These are phyloP conservation scores for Septoria petroselini DNA, from an alignment of 2,329 filamentous ascomycete species.

Conservation along the genomic window DNA sequence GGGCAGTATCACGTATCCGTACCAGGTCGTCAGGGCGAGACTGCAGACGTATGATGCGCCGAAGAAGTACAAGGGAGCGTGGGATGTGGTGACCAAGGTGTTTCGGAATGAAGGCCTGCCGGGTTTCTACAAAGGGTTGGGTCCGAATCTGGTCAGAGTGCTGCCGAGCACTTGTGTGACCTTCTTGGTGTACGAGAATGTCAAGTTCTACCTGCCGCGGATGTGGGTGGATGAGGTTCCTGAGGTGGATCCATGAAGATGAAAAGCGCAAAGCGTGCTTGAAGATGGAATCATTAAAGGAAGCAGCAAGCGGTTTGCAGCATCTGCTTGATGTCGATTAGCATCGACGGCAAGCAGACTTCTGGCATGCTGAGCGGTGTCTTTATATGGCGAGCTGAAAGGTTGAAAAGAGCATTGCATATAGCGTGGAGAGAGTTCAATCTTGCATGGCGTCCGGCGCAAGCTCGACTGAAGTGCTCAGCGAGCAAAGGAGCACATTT, in stretches of 20 bases:
- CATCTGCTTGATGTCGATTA: too few relatives aligned
- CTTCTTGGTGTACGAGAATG: slow-evolving; percentile 95
- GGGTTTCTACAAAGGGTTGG: slow-evolving; percentile 89
- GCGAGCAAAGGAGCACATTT: too few relatives aligned
- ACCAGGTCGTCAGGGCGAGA: slow-evolving; percentile 84
- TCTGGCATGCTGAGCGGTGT: too few relatives aligned
- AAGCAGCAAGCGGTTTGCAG: too few relatives aligned
- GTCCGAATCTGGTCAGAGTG: slow-evolving; percentile 85
- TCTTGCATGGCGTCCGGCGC: too few relatives aligned
- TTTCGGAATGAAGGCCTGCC: slow-evolving; percentile 74
- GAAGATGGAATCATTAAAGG: too few relatives aligned
- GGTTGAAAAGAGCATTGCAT: too few relatives aligned
- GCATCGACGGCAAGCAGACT: too few relatives aligned
- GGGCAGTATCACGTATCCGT: slow-evolving; percentile 87
- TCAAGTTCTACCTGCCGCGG: slow-evolving; percentile 64
- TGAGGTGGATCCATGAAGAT: slow-evolving; percentile 8
- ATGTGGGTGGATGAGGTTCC: slow-evolving; percentile 27
- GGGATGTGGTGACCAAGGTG: slow-evolving; percentile 69
- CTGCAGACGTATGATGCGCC: slow-evolving; percentile 87
- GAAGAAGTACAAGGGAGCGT: slow-evolving; percentile 66
- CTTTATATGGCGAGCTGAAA: too few relatives aligned
- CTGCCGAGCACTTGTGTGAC: slow-evolving; percentile 95
- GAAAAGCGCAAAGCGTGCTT: too few relatives aligned
- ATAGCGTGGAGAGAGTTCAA: too few relatives aligned
- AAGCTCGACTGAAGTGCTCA: too few relatives aligned